Evolutionary conservation across 1,284 basidiomycete genomes (phyloP).

Genomic region (Taiwanofungus camphoratus): DNA sequence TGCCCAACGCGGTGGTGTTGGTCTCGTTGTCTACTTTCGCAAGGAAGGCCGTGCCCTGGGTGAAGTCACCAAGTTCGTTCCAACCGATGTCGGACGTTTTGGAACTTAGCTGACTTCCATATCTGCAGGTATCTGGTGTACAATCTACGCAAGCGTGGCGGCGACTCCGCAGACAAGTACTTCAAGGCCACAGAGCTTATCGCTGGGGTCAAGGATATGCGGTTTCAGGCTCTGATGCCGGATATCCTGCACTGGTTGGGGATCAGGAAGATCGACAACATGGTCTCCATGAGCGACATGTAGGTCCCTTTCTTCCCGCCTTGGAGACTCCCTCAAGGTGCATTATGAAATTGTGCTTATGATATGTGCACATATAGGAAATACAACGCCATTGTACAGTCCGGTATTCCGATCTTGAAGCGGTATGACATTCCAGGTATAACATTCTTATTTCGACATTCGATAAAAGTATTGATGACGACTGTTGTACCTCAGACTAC

Average conservation of each 20-base stretch:
- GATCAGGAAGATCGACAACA: slow-evolving; percentile 81
- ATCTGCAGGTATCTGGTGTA: slow-evolving; percentile 77
- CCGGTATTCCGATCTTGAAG: slow-evolving; percentile 79
- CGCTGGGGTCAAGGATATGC: slow-evolving; percentile 94
- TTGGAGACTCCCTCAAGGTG: too few relatives aligned
- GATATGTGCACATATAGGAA: slow-evolving; percentile 51
- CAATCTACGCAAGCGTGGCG: slow-evolving; percentile 92
- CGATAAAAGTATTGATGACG: slow-evolving; percentile 1
- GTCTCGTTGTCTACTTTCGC: slow-evolving; percentile 91
- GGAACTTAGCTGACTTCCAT: not conserved
- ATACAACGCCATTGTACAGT: slow-evolving; percentile 88
- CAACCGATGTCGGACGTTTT: not conserved
- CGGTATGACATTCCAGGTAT: slow-evolving; percentile 81
- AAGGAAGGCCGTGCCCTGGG: slow-evolving; percentile 92
- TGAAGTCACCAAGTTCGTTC: slow-evolving; percentile 79
- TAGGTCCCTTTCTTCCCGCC: slow-evolving; percentile 21
- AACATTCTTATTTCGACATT: slow-evolving; percentile 11
- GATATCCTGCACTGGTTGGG: slow-evolving; percentile 95
- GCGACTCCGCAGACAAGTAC: slow-evolving; percentile 89
- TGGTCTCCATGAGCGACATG: slow-evolving; percentile 94
- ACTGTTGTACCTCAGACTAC: slow-evolving; percentile 44
- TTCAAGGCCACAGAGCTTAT: slow-evolving; percentile 92
- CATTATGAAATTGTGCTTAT: not conserved
- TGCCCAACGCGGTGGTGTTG: slow-evolving; percentile 87
- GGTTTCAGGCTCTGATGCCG: slow-evolving; percentile 95